Conservation (phyloP, 148 eudicot species). For the Cornus controversa region DNA sequence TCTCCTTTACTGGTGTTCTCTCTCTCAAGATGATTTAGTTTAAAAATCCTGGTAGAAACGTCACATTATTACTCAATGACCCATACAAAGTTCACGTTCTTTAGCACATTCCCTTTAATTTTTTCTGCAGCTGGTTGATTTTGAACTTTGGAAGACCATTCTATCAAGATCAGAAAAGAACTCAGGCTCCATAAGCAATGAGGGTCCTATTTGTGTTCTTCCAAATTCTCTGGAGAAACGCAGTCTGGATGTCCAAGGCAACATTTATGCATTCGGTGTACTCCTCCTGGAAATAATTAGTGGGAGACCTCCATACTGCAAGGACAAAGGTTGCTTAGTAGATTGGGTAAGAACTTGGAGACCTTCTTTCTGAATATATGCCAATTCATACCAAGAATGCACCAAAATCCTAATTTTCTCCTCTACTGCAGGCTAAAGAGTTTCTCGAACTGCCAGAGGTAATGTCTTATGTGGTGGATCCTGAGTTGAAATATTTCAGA, state of each 20-base stretch:
- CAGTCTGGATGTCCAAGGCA: conserved; percentile 68
- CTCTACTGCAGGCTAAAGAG: conserved; percentile 65
- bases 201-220: conserved; percentile 71
- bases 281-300: conserved; percentile 83
- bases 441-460: conserved; percentile 64
- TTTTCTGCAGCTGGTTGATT: conserved; percentile 78
- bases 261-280: conserved; percentile 73
- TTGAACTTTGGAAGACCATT: conserved; percentile 92
- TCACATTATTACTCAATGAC: neutral
- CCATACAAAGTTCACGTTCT: neutral
- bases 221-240: conserved; percentile 69
- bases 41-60: neutral
- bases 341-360: conserved; percentile 68
- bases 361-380: neutral
- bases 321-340: conserved; percentile 71
- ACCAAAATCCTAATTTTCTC: conserved; percentile 40
- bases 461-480: conserved; percentile 67
- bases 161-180: conserved; percentile 82
- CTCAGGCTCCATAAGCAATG: conserved; percentile 50
- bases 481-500: conserved; percentile 73
- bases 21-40: neutral
- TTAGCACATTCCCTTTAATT: neutral
- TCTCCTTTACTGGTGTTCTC: neutral
- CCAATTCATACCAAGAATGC: neutral
- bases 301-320: conserved; percentile 69